Percentiles rank a stretch among this genome's conserved stretches.
Conservation (phyloP, 306 rosid species). For the Boehmeria nivea region DNA sequence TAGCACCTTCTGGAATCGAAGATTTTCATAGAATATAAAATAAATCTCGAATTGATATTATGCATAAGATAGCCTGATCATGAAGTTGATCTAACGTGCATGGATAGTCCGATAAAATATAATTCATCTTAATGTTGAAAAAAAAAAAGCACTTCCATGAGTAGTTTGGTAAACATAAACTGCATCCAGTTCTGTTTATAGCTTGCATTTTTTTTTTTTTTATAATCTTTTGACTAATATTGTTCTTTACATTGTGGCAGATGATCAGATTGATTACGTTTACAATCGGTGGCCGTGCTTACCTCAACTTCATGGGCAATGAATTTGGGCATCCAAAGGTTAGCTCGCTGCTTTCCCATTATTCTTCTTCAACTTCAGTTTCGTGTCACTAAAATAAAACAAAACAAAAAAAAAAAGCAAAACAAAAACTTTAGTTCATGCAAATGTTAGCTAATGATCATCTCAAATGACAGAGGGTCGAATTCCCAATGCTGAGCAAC, state of each 20-base stretch:
- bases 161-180: too few species aligned
- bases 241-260: conserved; percentile 34
- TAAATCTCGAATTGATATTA: too few species aligned
- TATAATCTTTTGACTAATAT: background rate
- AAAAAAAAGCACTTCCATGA: background rate
- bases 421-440: conserved; percentile 3
- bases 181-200: background rate
- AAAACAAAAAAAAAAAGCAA: too few species aligned
- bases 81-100: too few species aligned
- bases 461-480: conserved; percentile 60
- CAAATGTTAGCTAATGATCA: conserved; percentile 19
- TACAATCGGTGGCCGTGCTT: conserved; percentile 71
- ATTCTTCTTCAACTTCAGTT: too few species aligned
- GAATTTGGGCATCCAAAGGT: conserved; percentile 98
- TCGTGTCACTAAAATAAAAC: too few species aligned
- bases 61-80: too few species aligned
- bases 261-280: conserved; percentile 81
- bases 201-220: background rate
- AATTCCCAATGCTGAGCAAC: conserved; percentile 81
- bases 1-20: too few species aligned
- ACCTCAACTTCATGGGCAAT: conserved; percentile 96
- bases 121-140: background rate
- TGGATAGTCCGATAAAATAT: too few species aligned
- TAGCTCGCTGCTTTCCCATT: conserved; percentile 19
- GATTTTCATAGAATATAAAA: too few species aligned